Base-by-base conservation (phyloP, 257 asterid genomes). In the Solanum okadae region DNA sequence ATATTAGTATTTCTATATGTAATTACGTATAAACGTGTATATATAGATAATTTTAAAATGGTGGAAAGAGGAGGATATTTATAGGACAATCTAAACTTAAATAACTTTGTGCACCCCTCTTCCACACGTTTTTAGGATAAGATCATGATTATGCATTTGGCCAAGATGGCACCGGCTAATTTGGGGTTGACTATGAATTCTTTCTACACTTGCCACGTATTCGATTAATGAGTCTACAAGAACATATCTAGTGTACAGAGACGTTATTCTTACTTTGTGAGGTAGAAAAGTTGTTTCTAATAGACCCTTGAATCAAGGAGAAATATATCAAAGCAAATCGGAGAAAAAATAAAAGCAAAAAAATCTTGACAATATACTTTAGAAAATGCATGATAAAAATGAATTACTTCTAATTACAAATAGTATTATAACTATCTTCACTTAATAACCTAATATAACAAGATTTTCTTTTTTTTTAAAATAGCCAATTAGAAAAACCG, bases 271-370 rank as follows among this genome's bases (percentile, higher is more conserved):
- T 4, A 63, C 1, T 10, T 23, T 23, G 3, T 4, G 29, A 63
- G 1, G 0, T 10, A 63, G 15, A 63, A 23, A 63, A 23, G 0
- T 23, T 63, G 0, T 63, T 63, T 23, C 2, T 10, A 2, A 63
- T 23, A 23, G 3, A 63, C 1, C 7, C 1, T 63, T 2, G 1
- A 63, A 63, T 63, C 1, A 23, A 63, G 14, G 3, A 23, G 2
- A 63, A 63, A 63, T 2, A 61, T 9, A 63, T 10, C 29, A 63
- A 23, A 63, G 15, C 3, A 1, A 23, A 61, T 0, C 0, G 14
- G 25, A 10, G 14, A 4, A 10, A 23, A 10, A 23, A 22, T 59
- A 9, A 22, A 61, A 22, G 29, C 1, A 6, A 61, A 15, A 14
- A 52, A 52, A 2, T 23, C 6, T 23, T 61, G 70, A 61, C 27